Evolutionary conservation across 305 asterid species (phyloP), one percentile per base, ranked within the genome.

Genomic region (Stenogyne calaminthoides): DNA sequence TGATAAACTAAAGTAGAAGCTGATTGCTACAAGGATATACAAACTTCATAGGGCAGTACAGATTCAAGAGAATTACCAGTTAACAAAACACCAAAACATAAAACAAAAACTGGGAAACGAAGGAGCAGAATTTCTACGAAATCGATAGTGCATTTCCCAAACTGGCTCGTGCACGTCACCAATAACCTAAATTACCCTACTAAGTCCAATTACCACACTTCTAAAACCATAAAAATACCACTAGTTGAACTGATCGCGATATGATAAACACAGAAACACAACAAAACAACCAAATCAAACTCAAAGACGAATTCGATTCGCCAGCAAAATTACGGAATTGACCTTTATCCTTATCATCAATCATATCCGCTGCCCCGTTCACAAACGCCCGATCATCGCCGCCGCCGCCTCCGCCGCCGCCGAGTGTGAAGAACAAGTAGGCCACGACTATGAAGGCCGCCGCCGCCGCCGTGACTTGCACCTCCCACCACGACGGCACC

Each of bases 401-500:
- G 25, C 25, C 80, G 62, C 65, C 72, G 67, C 77, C 77, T 11
- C 83, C 79, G 64, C 67, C 84, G 75, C 77, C 75, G 22, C 82
- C 86, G 66, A 83, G 37, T 52, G 89, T 76, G 80, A 91, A 86
- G 77, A 88, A 86, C 84, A 88, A 85, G 83, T 84, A 91, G 8
- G 91, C 79, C 63, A 76, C 84, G 16, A 88, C 75, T 44, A 90
- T 80, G 72, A 94, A 90, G n/a, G 86, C 96, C 73, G 95, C 89
- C 8, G 97, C 89, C 34, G 87, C 93, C 67, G 84, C 63, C 46
- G 99, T 81, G 59, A 92, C 93, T 81, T 94, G 93, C 70, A 92
- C 86, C 86, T 94, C 98, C 99, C 98, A 91, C 97, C 95, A 88
- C 19, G 98, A 90, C 72, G 99, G 99, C 75, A 89, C 42, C 34